Base-by-base conservation (phyloP, 495 filamentous ascomycete genomes). In the Physcia stellaris region DNA sequence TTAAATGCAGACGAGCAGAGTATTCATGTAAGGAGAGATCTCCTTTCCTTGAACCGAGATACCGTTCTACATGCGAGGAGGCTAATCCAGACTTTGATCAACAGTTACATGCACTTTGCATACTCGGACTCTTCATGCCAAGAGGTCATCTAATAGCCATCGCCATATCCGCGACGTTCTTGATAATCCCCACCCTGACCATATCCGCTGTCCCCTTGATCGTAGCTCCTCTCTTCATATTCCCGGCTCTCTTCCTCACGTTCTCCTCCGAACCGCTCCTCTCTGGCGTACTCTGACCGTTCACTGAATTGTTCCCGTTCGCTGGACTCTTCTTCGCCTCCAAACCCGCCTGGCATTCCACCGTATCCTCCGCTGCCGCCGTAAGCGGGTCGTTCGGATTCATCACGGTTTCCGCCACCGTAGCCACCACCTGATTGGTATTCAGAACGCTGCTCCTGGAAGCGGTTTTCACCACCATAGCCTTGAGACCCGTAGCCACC, bases 181-280 rank as follows among this genome's bases (percentile, higher is more conserved):
- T n/a, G n/a, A n/a, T n/a, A n/a, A n/a, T n/a, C n/a, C n/a, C n/a
- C n/a, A n/a, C n/a, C n/a, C n/a, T n/a, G n/a, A n/a, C n/a, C n/a
- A 22, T 36, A 33, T 9, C 24, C 32, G 22, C 37, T 21, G 4
- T 30, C 49, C 24, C 45, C 54, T 41, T 52, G 43, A 40, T 29
- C 46, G 37, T 38, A 35, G 32, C 28, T 32, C 16, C 24, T 28
- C 38, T 35, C 29, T 42, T 47, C 24, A 22, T 28, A 32, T 17
- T 37, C 39, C 30, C 32, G 31, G 0, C 24, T 39, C 7, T 34
- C 32, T 0, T 10, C 43, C 33, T 18, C 4, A 13, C n/a, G 27
- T 37, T 33, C 40, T 6, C 30, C 17, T 39, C 34, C 42, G 27
- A 32, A 40, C 6, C 42, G 16, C 9, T 30, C 33, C 15, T 41